phyloP scores from a whole-genome alignment of 2,329 filamentous ascomycete species.

The Myriosclerotinia curreyana region DNA sequence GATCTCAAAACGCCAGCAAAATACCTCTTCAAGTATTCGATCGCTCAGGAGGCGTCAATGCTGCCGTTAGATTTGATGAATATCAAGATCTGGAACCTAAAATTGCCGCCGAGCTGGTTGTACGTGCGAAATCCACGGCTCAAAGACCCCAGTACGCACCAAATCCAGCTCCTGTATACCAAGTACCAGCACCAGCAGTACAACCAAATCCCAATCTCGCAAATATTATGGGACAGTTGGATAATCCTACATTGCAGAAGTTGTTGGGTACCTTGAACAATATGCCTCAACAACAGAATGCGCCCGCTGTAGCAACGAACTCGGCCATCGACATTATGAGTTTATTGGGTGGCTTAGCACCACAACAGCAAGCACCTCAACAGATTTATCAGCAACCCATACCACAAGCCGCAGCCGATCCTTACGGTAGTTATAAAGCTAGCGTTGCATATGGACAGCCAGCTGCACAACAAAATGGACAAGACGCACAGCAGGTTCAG shows the following conservation, averaged over 20 bases:
- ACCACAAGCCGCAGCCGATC: slow-evolving; percentile 27
- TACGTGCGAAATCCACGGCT: slow-evolving; percentile 60
- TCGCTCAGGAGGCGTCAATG: slow-evolving; percentile 67
- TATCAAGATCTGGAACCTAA: slow-evolving; percentile 78
- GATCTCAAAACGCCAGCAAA: slow-evolving; percentile 66
- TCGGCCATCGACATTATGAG: slow-evolving; percentile 38
- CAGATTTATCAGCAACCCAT: slow-evolving; percentile 30
- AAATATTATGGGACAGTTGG: slow-evolving; percentile 64
- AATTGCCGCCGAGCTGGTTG: slow-evolving; percentile 76
- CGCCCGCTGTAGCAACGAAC: slow-evolving; percentile 38
- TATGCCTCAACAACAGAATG: slow-evolving; percentile 31
- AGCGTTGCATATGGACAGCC: slow-evolving; percentile 5
- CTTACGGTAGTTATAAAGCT: slow-evolving; percentile 15
- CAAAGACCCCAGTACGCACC: slow-evolving; percentile 37
- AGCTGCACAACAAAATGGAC: slow-evolving; percentile 33
- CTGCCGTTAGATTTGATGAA: slow-evolving; percentile 74
- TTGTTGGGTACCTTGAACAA: slow-evolving; percentile 57
- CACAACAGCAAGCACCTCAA: slow-evolving; percentile 30
- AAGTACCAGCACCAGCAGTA: slow-evolving; percentile 40
- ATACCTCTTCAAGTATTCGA: slow-evolving; percentile 85
- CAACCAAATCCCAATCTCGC: slow-evolving; percentile 52
- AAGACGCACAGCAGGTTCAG: slow-evolving; percentile 56
- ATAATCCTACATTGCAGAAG: slow-evolving; percentile 67
- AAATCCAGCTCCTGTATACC: slow-evolving; percentile 36
- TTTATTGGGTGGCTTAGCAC: slow-evolving; percentile 36